Evolutionary conservation across 441 rosid genomes (phyloP), one percentile per base, ranked within the genome.

Genomic region (Mallotus japonicus): DNA sequence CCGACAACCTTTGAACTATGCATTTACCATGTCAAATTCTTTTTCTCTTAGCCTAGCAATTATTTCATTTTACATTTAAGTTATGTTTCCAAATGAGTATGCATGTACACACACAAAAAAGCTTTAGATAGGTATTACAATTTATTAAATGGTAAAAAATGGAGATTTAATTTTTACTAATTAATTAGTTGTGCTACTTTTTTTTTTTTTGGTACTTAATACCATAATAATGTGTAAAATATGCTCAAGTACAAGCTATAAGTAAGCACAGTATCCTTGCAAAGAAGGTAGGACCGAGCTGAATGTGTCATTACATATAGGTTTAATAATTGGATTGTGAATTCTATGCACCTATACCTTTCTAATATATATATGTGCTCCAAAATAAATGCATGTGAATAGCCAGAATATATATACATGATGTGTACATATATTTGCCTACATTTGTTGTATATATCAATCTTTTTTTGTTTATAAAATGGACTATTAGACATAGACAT

Each of bases 301-400:
- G 20, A 42, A 58, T 20, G 51, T 42, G 75, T 22, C 74, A 62
- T 59, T 55, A 3, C 12, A 9, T 28, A 42, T 37, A 37, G 40
- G 14, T 28, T 14, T 57, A 49, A 68, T 67, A 65, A 78, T 77
- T 72, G 65, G 75, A 69, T 68, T 60, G 53, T 67, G 72, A 67
- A 66, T 42, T 57, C 6, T 16, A 46, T 47, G 59, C 15, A 2
- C 12, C 0, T 46, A 4, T 49, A 7, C 46, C 50, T 15, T 3
- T 69, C 12, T 10, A 12, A 2, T 2, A 1, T 3, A 11, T 13
- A 7, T 72, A 34, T 58, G 40, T 55, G 46, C 32, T 42, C 20
- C 51, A 71, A 40, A 78, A 53, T 22, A 47, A 40, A 53, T 40
- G 55, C 76, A 55, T 62, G 76, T 74, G 76, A 74, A 56, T 16